phyloP scores from a whole-genome alignment of 2,329 filamentous ascomycete species.

The Rutstroemia sp. region DNA sequence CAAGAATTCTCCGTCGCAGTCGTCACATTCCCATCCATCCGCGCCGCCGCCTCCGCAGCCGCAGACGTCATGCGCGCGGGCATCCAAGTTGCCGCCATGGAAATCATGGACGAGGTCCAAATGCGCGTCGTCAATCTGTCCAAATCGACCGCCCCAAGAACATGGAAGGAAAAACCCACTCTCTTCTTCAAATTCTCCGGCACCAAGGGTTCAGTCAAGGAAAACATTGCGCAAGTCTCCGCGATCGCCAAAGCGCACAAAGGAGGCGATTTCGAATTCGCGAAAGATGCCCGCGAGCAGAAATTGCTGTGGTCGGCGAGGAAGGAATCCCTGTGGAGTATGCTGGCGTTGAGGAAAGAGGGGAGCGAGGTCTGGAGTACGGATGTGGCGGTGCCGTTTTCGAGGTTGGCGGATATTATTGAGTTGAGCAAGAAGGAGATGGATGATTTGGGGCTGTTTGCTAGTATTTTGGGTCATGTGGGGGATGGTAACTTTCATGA shows the following conservation, averaged over 20 bases:
- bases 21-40: slow-evolving; percentile 70
- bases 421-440: slow-evolving; percentile 86
- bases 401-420: slow-evolving; percentile 63
- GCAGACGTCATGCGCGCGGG: slow-evolving; percentile 64
- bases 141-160: slow-evolving; percentile 57
- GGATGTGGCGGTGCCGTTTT: slow-evolving; percentile 77
- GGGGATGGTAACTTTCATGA: slow-evolving; percentile 95
- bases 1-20: slow-evolving; percentile 72
- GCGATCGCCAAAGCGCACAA: slow-evolving; percentile 58
- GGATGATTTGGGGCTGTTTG: slow-evolving; percentile 78
- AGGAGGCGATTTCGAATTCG: slow-evolving; percentile 68
- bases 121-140: slow-evolving; percentile 76
- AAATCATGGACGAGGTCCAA: slow-evolving; percentile 84
- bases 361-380: slow-evolving; percentile 75
- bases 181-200: slow-evolving; percentile 85
- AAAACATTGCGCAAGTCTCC: slow-evolving; percentile 66
- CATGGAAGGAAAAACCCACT: slow-evolving; percentile 70
- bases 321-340: slow-evolving; percentile 80
- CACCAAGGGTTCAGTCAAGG: slow-evolving; percentile 67
- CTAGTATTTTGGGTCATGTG: slow-evolving; percentile 81
- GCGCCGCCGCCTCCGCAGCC: slow-evolving; percentile 67
- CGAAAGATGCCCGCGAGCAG: slow-evolving; percentile 61
- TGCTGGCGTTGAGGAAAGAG: slow-evolving; percentile 60
- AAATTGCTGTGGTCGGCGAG: slow-evolving; percentile 72
- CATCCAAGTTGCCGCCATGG: slow-evolving; percentile 36